Base-by-base conservation (phyloP, 2,329 filamentous ascomycete genomes). In the Teratosphaeria gauchensis region DNA sequence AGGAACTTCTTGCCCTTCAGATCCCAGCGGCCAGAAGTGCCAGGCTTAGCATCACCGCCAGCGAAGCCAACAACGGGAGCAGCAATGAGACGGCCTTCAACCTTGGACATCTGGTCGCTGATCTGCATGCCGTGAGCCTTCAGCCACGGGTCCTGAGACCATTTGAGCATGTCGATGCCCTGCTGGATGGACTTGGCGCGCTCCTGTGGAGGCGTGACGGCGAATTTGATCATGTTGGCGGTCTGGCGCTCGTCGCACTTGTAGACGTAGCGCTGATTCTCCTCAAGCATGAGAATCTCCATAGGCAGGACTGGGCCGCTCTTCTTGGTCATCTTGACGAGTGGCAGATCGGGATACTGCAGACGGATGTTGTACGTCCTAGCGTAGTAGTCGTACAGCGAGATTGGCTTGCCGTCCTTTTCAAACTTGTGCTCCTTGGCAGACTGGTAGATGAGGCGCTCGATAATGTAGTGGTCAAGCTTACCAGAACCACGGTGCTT, bases 211-310 rank as follows among this genome's bases (percentile, higher is more conserved):
- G 86, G 82, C 5, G 88, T 90, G 4, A 96, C 92, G 0, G 92
- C 92, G 67, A 92, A 90, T 72, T 88, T 92, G 77, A 99, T 96
- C 94, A 99, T 99, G 4, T 81, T 75, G 0, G 86, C 77, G 0
- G 92, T 96, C 75, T 95, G 80, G 0, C 69, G 67, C 57, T 84
- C 82, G 55, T 79, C 79, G 53, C 85, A 70, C 72, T 86, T 86
- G 69, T 74, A 80, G 2, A 74, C 76, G 66, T 83, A 85, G 2
- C 80, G 79, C 70, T 85, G 81, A 38, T 84, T 81, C 3, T 74
- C 69, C 51, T 78, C 72, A 60, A 85, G 76, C 12, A 69, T 72
- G 42, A 84, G 72, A 32, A 82, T 65, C 58, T 86, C 83, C 71
- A 84, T 78, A 0, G 83, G 83, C 35, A 84, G 76, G 33, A 81